These are phyloP conservation scores for Juncus effusus DNA, from an alignment of 176 grass and related monocot species.

Conservation along the genomic window DNA sequence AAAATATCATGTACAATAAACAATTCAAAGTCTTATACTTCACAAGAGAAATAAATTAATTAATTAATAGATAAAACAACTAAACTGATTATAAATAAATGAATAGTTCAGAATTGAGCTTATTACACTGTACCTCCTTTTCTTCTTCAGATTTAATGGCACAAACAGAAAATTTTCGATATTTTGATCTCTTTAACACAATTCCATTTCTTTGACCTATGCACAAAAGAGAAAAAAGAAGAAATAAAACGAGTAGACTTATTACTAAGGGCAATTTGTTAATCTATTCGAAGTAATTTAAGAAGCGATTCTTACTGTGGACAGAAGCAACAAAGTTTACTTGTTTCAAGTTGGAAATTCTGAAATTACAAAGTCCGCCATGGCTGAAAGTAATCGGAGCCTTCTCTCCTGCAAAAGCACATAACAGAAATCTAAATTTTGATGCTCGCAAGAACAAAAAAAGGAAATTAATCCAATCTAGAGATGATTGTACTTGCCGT, in stretches of 20 bases:
- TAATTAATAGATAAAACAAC: background rate
- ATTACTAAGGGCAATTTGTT: background rate
- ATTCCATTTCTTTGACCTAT: constrained; percentile 32
- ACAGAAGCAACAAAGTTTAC: constrained; percentile 12
- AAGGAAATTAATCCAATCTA: constrained; percentile 6
- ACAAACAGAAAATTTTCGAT: constrained; percentile 4
- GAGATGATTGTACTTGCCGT: constrained; percentile 21
- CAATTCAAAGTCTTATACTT: background rate
- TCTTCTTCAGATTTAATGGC: constrained; percentile 25
- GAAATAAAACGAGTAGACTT: background rate
- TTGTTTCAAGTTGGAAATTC: constrained; percentile 11
- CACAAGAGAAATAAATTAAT: background rate
- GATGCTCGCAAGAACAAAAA: background rate
- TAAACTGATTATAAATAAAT: background rate
- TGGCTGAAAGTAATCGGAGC: background rate
- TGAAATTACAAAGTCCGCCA: constrained; percentile 8
- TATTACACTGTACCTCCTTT: constrained; percentile 33
- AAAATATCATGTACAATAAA: background rate
- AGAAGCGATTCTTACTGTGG: constrained; percentile 9
- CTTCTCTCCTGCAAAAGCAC: constrained; percentile 8
- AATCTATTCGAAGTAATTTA: background rate
- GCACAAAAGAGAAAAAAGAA: background rate
- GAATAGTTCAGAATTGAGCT: background rate
- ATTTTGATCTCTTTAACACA: constrained; percentile 10
- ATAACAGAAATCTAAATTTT: background rate